Evolutionary conservation across 1,139 yeast species (phyloP), one percentile per base, ranked within the genome.

Genomic region (Suhomyces yuchorum): DNA sequence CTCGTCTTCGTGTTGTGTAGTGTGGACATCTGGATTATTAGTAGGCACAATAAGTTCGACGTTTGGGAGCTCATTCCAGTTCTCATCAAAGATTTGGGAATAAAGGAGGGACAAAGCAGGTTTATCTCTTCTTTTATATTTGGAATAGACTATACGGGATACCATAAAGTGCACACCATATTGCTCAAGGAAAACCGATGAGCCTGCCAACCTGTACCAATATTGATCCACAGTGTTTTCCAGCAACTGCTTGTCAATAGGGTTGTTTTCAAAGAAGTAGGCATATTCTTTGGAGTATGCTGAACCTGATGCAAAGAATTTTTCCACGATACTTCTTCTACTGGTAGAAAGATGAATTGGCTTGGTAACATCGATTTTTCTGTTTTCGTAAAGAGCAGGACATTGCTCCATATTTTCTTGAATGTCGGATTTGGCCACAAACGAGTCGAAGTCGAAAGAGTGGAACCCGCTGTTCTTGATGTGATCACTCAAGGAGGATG

Each of bases 21-120:
- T 28, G 15, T 42, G 42, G 15, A 46, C 28, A 22, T 46, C 48
- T 18, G 48, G 45, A 26, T 48, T 48, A 32, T 54, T 55, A 19
- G 51, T 49, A 40, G 78, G 78, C 0, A 73, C 67, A 9, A 70
- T 60, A 40, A 73, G 53, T 37, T 66, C 62, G 7, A 68, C 62
- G 26, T 62, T 65, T 22, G 58, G 56, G 19, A 78, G 54, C 58
- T 78, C 82, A 17, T 70, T 61, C 83, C 83, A 80, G 43, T 74
- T 57, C 23, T 63, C 56, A 54, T 78, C 78, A 59, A 61, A 80
- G 4, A 77, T 50, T 56, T 80, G 83, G 6, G 73, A 68, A 53
- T 77, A 76, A 18, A 75, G 58, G 22, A 71, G 56, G 22, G 75
- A 69, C 2, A 71, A 36, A 4, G 62, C 51, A 1, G 78, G 76